A percentile compares a stretch with the other conserved stretches of the same genome.
These are phyloP conservation scores for Globisporangium apiculatum DNA, from an alignment of 352 stramenopile genomes.

Conservation along the genomic window DNA sequence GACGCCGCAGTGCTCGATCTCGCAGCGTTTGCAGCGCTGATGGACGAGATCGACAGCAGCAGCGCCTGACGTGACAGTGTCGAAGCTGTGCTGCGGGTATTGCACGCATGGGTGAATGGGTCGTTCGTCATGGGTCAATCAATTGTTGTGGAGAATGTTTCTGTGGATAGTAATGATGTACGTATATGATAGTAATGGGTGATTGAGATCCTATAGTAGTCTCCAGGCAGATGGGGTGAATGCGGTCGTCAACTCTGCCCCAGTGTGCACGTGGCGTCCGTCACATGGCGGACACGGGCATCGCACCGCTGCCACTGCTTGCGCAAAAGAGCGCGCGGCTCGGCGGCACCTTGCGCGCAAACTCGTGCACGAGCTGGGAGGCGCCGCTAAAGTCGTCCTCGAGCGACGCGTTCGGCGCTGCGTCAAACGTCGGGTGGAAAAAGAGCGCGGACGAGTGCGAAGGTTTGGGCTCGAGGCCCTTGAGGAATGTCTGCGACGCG, in stretches of 20 bases:
- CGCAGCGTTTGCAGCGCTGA: slow-evolving; percentile 19
- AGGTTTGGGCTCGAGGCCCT: slow-evolving; percentile 37
- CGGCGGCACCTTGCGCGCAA: slow-evolving; percentile 29
- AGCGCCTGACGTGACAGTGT: not conserved
- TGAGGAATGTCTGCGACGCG: slow-evolving; percentile 49
- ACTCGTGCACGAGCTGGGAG: slow-evolving; percentile 40
- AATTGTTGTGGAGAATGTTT: not conserved
- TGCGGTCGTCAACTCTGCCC: too few relatives aligned
- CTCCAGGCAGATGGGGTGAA: too few relatives aligned
- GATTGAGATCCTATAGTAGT: too few relatives aligned
- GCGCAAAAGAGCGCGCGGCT: slow-evolving; percentile 14
- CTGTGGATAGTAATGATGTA: too few relatives aligned
- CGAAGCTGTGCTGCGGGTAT: not conserved
- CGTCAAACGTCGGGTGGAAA: slow-evolving; percentile 52
- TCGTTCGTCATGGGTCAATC: too few relatives aligned
- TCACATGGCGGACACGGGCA: slow-evolving; percentile 9
- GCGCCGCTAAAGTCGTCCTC: slow-evolving; percentile 54
- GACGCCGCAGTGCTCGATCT: slow-evolving; percentile 49
- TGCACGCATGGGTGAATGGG: too few relatives aligned
- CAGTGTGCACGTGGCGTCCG: not conserved
- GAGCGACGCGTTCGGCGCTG: slow-evolving; percentile 26
- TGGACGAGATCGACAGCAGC: not conserved
- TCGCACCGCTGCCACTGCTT: not conserved
- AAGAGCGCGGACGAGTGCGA: slow-evolving; percentile 53
- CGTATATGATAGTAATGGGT: too few relatives aligned